Evolutionary conservation across 2,329 filamentous ascomycete species (phyloP), one percentile per base, ranked within the genome.

Genomic region (Botrytis elliptica): DNA sequence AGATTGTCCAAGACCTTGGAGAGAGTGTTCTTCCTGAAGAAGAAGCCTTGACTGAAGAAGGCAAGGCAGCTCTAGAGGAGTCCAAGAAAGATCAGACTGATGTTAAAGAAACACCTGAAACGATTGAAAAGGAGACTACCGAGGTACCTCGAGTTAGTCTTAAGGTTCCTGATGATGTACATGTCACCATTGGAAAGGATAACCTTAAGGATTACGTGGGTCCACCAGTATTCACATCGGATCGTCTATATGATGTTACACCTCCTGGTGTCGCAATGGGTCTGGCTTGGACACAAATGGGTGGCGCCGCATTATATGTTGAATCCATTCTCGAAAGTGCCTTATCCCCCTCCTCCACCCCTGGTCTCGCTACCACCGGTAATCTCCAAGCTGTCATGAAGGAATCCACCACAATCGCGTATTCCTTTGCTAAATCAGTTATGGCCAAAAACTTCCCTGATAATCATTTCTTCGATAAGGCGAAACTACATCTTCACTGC

Each of bases 381-480:
- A 98, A 98, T 81, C 87, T 99, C 67, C 96, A 97, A 85, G 89
- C 90, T 25, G 96, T 99, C 57, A 99, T 99, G 97, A 98, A 98
- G 84, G 96, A 99, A 84, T 98, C 95, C 3, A 96, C 94, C 0
- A 87, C 90, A 3, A 98, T 99, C 77, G 97, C 96, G 65, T 98
- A 99, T 85, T 97, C 94, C 0, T 99, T 97, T 80, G 91, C 94
- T 79, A 98, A 98, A 85, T 91, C 94, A 0, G 86, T 95, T 74
- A 91, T 98, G 87, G 94, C 92, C 12, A 91, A 90, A 80, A 85
- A 92, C 59, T 99, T 95, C 85, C 91, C 94, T 0, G 91, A 94
- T 74, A 99, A 99, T 83, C 89, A 91, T 82, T 99, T 98, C 86
- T 97, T 99, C 80, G 94, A 98, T 81, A 95, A 96, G 84, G 96